Percentiles rank a stretch among this genome's conserved stretches.
Evolutionary conservation across 2,329 filamentous ascomycete species (phyloP).

Genomic region (Myriosclerotinia duriaeana): DNA sequence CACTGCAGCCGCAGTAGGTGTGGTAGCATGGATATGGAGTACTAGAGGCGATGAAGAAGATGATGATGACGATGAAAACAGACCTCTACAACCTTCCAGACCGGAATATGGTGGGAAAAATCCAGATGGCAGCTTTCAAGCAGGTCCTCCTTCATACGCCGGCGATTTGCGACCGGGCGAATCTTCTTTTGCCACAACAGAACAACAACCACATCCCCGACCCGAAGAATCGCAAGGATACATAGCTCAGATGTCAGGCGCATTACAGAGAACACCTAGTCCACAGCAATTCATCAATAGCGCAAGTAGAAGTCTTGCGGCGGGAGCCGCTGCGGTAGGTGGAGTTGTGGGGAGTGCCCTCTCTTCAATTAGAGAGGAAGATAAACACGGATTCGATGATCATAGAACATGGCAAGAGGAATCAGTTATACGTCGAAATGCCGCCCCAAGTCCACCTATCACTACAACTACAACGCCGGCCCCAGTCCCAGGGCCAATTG

Average conservation of each 20-base stretch:
- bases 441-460: constrained; percentile 41
- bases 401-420: constrained; percentile 93
- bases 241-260: constrained; percentile 76
- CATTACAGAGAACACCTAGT: constrained; percentile 77
- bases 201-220: constrained; percentile 34
- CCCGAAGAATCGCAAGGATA: constrained; percentile 56
- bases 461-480: constrained; percentile 37
- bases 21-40: constrained; percentile 92
- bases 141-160: constrained; percentile 45
- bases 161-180: constrained; percentile 44
- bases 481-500: constrained; percentile 28
- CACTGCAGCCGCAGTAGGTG: constrained; percentile 79
- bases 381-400: constrained; percentile 76
- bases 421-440: constrained; percentile 64
- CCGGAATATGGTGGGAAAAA: constrained; percentile 37
- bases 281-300: constrained; percentile 86
- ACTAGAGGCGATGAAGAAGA: constrained; percentile 77
- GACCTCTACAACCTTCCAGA: constrained; percentile 49
- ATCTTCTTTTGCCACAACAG: constrained; percentile 46
- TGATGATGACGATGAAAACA: constrained; percentile 51
- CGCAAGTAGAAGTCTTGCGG: constrained; percentile 76
- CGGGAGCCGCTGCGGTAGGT: constrained; percentile 79
- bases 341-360: constrained; percentile 80
- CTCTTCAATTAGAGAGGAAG: constrained; percentile 80
- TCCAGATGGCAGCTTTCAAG: constrained; percentile 39